Evolutionary conservation across 805 yeast species (phyloP).

Genomic region (Sugiyamaella americana): DNA sequence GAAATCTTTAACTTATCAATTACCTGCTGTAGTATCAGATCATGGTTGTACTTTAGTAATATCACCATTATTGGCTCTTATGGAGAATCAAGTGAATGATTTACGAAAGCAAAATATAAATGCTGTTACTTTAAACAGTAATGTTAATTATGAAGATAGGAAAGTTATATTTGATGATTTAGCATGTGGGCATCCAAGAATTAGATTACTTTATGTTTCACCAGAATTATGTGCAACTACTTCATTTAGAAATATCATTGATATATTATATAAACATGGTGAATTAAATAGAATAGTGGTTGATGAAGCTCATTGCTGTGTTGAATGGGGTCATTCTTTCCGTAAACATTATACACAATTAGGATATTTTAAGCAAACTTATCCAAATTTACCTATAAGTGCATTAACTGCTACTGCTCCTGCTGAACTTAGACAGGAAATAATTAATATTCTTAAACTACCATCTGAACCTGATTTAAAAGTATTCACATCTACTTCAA

Average conservation of each 20-base stretch:
- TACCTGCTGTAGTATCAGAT: conserved; percentile 71
- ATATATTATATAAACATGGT: conserved; percentile 47
- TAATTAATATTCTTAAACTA: conserved; percentile 73
- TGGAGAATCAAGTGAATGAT: conserved; percentile 94
- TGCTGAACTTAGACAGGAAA: conserved; percentile 32
- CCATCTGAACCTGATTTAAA: conserved; percentile 37
- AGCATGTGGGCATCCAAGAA: conserved; percentile 61
- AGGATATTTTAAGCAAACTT: conserved; percentile 60
- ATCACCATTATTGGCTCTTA: conserved; percentile 87
- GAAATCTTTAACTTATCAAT: conserved; percentile 86
- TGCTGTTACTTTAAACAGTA: conserved; percentile 85
- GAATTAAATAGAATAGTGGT: conserved; percentile 78
- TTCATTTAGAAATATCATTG: conserved; percentile 60
- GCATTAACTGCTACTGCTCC: conserved; percentile 97
- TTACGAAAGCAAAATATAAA: conserved; percentile 55
- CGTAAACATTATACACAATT: conserved; percentile 87
- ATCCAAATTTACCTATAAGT: conserved; percentile 80
- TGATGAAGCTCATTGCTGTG: conserved; percentile 96
- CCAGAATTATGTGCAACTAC: conserved; percentile 59
- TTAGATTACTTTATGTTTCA: conserved; percentile 86
- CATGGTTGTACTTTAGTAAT: conserved; percentile 77
- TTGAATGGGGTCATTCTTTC: conserved; percentile 98
- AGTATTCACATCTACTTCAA: conserved; percentile 80
- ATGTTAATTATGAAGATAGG: conserved; percentile 57
- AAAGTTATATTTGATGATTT: conserved; percentile 57